Percentiles rank a stretch among this genome's conserved stretches.
phyloP scores from a whole-genome alignment of 371 early-diverging fungal genomes.

The Mucor sp. region DNA sequence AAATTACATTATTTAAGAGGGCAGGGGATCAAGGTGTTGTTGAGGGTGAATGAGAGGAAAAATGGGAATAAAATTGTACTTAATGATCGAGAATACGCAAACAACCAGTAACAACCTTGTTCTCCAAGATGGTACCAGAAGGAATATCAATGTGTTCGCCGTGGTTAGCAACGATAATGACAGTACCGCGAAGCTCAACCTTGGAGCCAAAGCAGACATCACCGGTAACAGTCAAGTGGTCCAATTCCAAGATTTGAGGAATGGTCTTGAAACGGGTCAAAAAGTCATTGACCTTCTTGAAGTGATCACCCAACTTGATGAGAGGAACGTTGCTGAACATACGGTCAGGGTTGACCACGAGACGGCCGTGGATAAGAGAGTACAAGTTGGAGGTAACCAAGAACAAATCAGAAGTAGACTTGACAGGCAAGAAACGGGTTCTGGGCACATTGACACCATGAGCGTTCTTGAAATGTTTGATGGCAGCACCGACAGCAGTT shows the following conservation, averaged over 20 bases:
- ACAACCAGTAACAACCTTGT: slow-evolving; percentile 98
- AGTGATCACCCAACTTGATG: slow-evolving; percentile 98
- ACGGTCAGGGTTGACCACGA: slow-evolving; percentile 91
- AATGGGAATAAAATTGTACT: not conserved
- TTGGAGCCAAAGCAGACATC: slow-evolving; percentile 97
- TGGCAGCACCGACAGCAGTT: slow-evolving; percentile 99
- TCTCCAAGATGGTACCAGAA: slow-evolving; percentile 96
- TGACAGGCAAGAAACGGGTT: slow-evolving; percentile 98
- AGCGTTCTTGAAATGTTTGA: slow-evolving; percentile 97
- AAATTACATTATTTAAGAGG: not conserved
- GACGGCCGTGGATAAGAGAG: slow-evolving; percentile 89
- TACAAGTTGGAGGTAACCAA: slow-evolving; percentile 97
- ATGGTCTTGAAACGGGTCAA: slow-evolving; percentile 87
- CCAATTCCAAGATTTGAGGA: slow-evolving; percentile 97
- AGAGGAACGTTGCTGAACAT: slow-evolving; percentile 93
- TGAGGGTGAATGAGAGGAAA: not conserved
- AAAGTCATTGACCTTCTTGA: slow-evolving; percentile 88
- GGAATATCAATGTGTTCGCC: slow-evolving; percentile 97
- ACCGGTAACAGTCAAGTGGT: slow-evolving; percentile 98
- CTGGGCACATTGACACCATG: slow-evolving; percentile 99
- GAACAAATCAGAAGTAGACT: slow-evolving; percentile 98
- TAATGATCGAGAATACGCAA: slow-evolving; percentile 88
- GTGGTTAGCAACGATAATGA: slow-evolving; percentile 98
- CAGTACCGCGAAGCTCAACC: slow-evolving; percentile 95
- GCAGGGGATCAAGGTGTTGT: not conserved